Conservation (phyloP, 1,284 basidiomycete genomes). For the Erythrobasidium hasegawianum region DNA sequence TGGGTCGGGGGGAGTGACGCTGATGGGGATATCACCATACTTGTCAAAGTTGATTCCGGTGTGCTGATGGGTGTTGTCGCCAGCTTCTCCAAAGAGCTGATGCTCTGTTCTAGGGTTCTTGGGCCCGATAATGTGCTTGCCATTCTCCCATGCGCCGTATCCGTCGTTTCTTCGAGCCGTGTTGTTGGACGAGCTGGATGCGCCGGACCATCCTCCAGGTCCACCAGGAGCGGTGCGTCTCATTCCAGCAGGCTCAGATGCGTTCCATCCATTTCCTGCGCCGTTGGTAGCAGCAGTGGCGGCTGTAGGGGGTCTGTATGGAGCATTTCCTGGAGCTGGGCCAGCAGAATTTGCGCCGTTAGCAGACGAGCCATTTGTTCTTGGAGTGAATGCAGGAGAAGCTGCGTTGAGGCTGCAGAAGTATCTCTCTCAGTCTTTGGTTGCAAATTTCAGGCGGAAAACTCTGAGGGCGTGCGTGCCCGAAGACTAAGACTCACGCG, state of each 20-base stretch:
- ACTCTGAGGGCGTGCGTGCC: no score
- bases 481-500: no score
- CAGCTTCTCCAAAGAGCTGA: slow-evolving; percentile 87
- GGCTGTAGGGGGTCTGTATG: slow-evolving; percentile 22
- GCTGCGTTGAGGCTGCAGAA: slow-evolving; percentile 19
- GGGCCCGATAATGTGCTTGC: slow-evolving; percentile 73
- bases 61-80: slow-evolving; percentile 64
- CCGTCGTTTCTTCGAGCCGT: slow-evolving; percentile 49
- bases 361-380: not conserved
- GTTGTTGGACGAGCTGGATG: slow-evolving; percentile 25
- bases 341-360: slow-evolving; percentile 5
- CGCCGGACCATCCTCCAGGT: slow-evolving; percentile 9
- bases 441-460: no score
- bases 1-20: slow-evolving; percentile 82
- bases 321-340: slow-evolving; percentile 1
- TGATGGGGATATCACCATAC: slow-evolving; percentile 99
- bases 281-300: not conserved
- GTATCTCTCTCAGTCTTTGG: no score
- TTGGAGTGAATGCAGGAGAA: not conserved
- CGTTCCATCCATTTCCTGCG: slow-evolving; percentile 21
- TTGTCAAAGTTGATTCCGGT: slow-evolving; percentile 99
- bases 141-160: slow-evolving; percentile 81
- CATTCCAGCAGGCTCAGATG: slow-evolving; percentile 5
- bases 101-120: slow-evolving; percentile 85
- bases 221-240: slow-evolving; percentile 2